phyloP scores from a whole-genome alignment of 1,139 yeast species.

The Oligophagozyma castellii region DNA sequence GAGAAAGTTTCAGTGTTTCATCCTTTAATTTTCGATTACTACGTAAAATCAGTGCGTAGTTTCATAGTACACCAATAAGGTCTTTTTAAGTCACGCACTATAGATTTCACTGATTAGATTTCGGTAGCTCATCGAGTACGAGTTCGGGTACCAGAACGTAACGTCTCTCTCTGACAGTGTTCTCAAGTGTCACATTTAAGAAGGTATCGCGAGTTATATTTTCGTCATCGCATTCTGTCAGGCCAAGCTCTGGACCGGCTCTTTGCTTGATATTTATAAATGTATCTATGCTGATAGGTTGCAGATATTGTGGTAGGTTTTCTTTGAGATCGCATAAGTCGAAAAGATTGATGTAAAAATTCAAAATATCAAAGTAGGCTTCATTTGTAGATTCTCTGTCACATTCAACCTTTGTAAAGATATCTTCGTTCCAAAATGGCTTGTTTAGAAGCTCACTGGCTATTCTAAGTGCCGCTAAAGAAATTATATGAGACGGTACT shows the following conservation, averaged over 20 bases:
- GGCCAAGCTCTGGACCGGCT: conserved; percentile 32
- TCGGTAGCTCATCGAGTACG: conserved; percentile 26
- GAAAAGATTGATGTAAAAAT: conserved; percentile 43
- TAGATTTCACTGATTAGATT: no score
- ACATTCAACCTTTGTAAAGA: conserved; percentile 31
- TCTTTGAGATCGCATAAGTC: conserved; percentile 28
- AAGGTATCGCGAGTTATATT: conserved; percentile 20
- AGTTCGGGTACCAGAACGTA: conserved; percentile 39
- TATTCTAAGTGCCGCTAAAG: conserved; percentile 48
- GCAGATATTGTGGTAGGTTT: conserved; percentile 9
- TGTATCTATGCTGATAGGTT: conserved; percentile 26
- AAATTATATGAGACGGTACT: conserved; percentile 70
- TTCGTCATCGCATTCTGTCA: conserved; percentile 17
- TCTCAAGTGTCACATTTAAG: conserved; percentile 21
- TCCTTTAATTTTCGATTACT: no score
- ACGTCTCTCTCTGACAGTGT: conserved; percentile 29
- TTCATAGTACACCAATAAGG: no score
- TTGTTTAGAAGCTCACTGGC: conserved; percentile 30
- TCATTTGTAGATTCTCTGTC: conserved; percentile 44
- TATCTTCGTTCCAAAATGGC: conserved; percentile 9
- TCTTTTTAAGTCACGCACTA: no score
- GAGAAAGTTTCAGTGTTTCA: no score
- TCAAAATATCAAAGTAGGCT: conserved; percentile 47
- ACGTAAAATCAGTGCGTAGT: no score
- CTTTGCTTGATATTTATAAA: conserved; percentile 39